A percentile compares a stretch with the other conserved stretches of the same genome.
Conservation (phyloP, 306 rosid genomes). For the Arachis hypogaea region DNA sequence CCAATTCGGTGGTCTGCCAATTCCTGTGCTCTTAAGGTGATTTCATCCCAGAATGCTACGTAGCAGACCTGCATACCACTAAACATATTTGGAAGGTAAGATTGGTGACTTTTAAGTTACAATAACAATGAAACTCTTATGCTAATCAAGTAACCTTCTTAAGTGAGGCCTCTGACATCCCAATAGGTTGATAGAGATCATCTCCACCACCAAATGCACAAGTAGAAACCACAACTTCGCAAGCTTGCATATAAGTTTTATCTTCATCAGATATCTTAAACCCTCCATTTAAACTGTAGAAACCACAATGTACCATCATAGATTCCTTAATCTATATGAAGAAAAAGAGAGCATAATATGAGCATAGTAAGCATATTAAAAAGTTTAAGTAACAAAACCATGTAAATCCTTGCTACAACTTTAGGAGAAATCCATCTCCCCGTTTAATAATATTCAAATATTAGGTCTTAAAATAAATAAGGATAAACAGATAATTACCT, state of each 20-base stretch:
- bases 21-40: slow-evolving; percentile 72
- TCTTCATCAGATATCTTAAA: slow-evolving; percentile 78
- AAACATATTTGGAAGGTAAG: slow-evolving; percentile 47
- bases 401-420: too few relatives aligned
- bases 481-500: slow-evolving; percentile 62
- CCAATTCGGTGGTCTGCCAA: slow-evolving; percentile 58
- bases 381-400: not conserved
- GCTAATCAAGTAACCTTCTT: slow-evolving; percentile 58
- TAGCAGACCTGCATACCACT: slow-evolving; percentile 81
- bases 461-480: not conserved
- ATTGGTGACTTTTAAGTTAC: slow-evolving; percentile 36
- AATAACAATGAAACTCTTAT: slow-evolving; percentile 28
- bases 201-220: slow-evolving; percentile 99
- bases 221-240: slow-evolving; percentile 81
- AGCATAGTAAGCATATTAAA: slow-evolving; percentile 33
- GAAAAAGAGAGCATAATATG: slow-evolving; percentile 35
- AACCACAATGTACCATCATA: slow-evolving; percentile 78
- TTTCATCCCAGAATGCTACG: slow-evolving; percentile 98
- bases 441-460: not conserved
- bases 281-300: slow-evolving; percentile 78
- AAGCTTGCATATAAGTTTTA: slow-evolving; percentile 62
- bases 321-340: slow-evolving; percentile 64
- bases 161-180: slow-evolving; percentile 79
- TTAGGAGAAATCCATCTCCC: too few relatives aligned
- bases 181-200: slow-evolving; percentile 97